A percentile compares a stretch with the other conserved stretches of the same genome.
Conservation (phyloP, 1,284 basidiomycete species). For the Cronartium quercuum region DNA sequence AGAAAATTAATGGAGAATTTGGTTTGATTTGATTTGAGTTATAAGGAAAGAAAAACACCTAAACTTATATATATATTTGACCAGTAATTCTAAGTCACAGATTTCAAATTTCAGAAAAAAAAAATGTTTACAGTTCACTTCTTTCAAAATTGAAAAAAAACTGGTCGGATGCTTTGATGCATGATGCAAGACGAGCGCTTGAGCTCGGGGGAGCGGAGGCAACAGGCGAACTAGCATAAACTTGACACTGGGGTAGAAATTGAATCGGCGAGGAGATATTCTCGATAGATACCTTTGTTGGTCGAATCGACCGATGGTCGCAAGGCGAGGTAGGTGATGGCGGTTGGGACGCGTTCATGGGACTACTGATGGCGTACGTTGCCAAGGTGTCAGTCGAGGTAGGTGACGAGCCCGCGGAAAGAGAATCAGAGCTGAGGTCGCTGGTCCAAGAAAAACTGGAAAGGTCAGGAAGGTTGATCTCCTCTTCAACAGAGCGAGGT, state of each 20-base stretch:
- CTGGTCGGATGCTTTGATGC: neutral
- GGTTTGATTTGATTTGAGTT: too few relatives aligned
- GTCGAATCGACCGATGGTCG: neutral
- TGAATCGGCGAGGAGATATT: neutral
- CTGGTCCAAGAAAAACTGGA: neutral
- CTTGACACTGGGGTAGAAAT: neutral
- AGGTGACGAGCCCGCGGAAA: neutral
- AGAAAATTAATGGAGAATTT: too few relatives aligned
- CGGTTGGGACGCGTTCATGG: neutral
- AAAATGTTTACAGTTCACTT: too few relatives aligned
- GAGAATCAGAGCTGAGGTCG: neutral
- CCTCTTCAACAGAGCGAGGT: neutral
- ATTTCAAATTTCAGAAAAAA: too few relatives aligned
- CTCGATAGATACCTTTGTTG: neutral
- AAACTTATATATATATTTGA: too few relatives aligned
- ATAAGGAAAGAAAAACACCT: too few relatives aligned
- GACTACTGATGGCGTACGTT: neutral
- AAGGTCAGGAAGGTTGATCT: neutral
- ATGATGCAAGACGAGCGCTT: neutral
- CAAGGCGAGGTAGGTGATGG: neutral
- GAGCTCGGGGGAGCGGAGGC: neutral
- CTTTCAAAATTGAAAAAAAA: too few relatives aligned
- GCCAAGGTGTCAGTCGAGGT: neutral
- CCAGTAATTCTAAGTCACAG: too few relatives aligned
- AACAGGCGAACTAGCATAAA: neutral